These are phyloP conservation scores for Mortierella sp. DNA, from an alignment of 371 early-diverging fungal genomes.

Conservation along the genomic window DNA sequence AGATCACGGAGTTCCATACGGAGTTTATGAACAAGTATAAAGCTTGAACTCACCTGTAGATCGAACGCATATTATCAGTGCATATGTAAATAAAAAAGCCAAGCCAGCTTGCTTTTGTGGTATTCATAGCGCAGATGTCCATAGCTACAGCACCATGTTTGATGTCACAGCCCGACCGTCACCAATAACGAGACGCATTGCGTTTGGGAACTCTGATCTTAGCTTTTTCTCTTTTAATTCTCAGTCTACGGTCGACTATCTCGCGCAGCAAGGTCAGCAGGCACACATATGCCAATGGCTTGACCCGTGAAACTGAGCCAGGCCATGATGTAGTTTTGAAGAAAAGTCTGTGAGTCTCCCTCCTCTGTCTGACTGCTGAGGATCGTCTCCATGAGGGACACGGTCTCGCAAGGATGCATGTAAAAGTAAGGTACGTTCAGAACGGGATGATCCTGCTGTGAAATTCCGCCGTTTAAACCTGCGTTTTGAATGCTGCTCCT, in stretches of 20 bases:
- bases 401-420: constrained; percentile 82
- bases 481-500: constrained; percentile 38
- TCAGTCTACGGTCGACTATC: not conserved
- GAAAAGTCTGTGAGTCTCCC: not conserved
- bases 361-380: not conserved
- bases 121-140: too few relatives aligned
- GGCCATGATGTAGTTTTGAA: constrained; percentile 30
- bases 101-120: too few relatives aligned
- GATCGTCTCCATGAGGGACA: constrained; percentile 64
- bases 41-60: constrained; percentile 44
- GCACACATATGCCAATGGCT: constrained; percentile 37
- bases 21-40: constrained; percentile 82
- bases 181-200: too few relatives aligned
- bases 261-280: not conserved
- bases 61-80: not conserved
- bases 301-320: constrained; percentile 53
- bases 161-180: too few relatives aligned
- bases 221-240: too few relatives aligned
- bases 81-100: too few relatives aligned
- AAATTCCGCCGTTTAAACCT: constrained; percentile 53
- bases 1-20: constrained; percentile 82
- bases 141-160: too few relatives aligned
- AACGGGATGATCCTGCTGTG: constrained; percentile 73
- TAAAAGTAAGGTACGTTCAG: constrained; percentile 69
- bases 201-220: too few relatives aligned